Evolutionary conservation across 2,329 filamentous ascomycete genomes (phyloP).

Genomic region (Colletotrichum sp.): DNA sequence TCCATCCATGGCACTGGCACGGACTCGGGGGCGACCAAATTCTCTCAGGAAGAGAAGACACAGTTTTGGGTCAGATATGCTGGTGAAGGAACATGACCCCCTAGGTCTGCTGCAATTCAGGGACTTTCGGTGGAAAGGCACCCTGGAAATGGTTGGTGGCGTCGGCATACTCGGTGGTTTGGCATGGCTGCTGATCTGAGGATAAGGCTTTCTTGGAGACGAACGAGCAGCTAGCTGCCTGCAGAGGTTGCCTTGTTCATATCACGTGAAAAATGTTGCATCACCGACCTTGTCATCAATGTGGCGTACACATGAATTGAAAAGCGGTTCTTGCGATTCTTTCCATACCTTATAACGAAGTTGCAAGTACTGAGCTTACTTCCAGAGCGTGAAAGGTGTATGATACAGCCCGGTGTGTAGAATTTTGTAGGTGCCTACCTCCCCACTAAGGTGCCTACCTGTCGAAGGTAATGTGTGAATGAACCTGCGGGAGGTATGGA

Average conservation of each 20-base stretch:
- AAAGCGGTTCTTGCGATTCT: background rate
- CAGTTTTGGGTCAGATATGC: conserved; percentile 20
- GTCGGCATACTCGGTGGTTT: conserved; percentile 77
- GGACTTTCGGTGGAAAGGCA: conserved; percentile 66
- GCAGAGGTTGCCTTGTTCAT: background rate
- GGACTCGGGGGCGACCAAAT: background rate
- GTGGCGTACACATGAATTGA: background rate
- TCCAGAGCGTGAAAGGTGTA: background rate
- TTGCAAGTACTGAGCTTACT: background rate
- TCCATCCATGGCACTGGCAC: background rate
- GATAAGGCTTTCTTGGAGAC: background rate
- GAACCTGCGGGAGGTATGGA: no score
- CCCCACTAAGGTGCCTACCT: no score
- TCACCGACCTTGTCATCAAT: background rate
- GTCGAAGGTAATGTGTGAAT: no score
- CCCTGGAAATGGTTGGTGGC: conserved; percentile 76
- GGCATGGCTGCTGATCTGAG: conserved; percentile 57
- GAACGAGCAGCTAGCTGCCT: background rate
- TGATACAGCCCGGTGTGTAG: background rate
- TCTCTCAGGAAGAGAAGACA: conserved; percentile 21
- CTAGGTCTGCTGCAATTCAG: conserved; percentile 77
- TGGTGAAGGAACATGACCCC: conserved; percentile 71
- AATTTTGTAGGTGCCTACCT: no score
- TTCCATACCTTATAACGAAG: background rate
- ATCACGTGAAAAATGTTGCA: background rate